Conservation (phyloP, 192 early-diverging fungal genomes). For the Coemansia sp. region DNA sequence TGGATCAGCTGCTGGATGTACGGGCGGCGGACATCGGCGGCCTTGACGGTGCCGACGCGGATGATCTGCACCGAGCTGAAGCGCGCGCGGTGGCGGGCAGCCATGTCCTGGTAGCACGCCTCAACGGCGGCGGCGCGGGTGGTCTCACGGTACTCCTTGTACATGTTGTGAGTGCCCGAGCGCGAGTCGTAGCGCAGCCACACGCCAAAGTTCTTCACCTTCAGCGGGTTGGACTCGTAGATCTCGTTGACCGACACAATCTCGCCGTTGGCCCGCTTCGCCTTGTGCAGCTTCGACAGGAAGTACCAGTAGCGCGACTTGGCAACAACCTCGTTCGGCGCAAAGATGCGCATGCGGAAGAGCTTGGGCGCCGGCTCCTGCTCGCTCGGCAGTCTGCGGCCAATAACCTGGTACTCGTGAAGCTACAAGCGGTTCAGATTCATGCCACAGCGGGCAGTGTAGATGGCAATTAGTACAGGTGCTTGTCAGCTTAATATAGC, state of each 20-base stretch:
- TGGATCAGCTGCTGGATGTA: slow-evolving; percentile 96
- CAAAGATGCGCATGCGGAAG: slow-evolving; percentile 98
- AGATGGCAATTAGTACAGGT: not conserved
- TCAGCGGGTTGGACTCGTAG: slow-evolving; percentile 87
- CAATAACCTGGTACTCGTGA: slow-evolving; percentile 83
- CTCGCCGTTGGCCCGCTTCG: slow-evolving; percentile 98
- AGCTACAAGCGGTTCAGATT: too few relatives aligned
- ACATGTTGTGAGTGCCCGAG: slow-evolving; percentile 99
- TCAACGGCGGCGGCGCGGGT: slow-evolving; percentile 70
- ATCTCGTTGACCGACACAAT: slow-evolving; percentile 97
- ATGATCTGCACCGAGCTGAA: slow-evolving; percentile 99
- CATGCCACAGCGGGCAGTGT: too few relatives aligned
- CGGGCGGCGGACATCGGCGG: slow-evolving; percentile 87
- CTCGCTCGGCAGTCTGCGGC: slow-evolving; percentile 89
- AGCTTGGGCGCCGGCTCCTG: slow-evolving; percentile 90
- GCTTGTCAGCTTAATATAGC: too few relatives aligned
- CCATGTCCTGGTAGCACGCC: slow-evolving; percentile 94
- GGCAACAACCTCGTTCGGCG: slow-evolving; percentile 97
- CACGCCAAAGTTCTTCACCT: slow-evolving; percentile 98
- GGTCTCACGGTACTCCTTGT: slow-evolving; percentile 99
- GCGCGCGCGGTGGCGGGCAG: slow-evolving; percentile 96
- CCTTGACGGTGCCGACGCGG: slow-evolving; percentile 89
- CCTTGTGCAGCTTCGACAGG: slow-evolving; percentile 96
- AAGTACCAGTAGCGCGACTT: slow-evolving; percentile 99
- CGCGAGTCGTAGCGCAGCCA: slow-evolving; percentile 99